Evolutionary conservation across 2,329 filamentous ascomycete species (phyloP).

Genomic region (Calonectria pteridis): DNA sequence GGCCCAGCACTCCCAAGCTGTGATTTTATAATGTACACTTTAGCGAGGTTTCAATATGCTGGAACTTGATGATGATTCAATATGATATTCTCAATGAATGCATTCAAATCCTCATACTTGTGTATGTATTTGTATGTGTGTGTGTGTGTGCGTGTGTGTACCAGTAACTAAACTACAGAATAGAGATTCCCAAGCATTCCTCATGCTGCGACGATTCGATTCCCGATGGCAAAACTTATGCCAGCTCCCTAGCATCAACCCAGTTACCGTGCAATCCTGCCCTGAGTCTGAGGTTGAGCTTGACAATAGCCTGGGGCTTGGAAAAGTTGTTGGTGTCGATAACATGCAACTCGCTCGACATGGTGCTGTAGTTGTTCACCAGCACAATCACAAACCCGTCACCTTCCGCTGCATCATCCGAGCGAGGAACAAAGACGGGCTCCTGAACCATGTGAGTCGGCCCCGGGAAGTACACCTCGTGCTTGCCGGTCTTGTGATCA

Average conservation of each 20-base stretch:
- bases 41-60: neutral
- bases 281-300: conserved; percentile 16
- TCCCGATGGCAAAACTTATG: neutral
- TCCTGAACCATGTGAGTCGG: conserved; percentile 17
- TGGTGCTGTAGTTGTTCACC: conserved; percentile 15
- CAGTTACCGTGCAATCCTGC: conserved; percentile 22
- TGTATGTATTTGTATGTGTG: neutral
- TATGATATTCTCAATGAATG: neutral
- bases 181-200: neutral
- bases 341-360: neutral
- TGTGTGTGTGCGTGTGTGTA: neutral
- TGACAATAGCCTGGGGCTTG: conserved; percentile 12
- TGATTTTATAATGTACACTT: neutral
- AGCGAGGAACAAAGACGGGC: conserved; percentile 19
- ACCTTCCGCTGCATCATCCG: conserved; percentile 5
- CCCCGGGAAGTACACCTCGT: conserved; percentile 10
- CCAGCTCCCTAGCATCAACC: conserved; percentile 11
- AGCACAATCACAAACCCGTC: conserved; percentile 13
- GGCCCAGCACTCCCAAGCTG: neutral
- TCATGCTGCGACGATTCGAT: no score
- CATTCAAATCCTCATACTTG: neutral
- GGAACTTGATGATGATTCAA: neutral
- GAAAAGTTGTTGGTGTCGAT: conserved; percentile 1
- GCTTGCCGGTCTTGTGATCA: conserved; percentile 1
- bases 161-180: neutral